Conservation (phyloP, 331 rosid species). For the Rosa hybrid region DNA sequence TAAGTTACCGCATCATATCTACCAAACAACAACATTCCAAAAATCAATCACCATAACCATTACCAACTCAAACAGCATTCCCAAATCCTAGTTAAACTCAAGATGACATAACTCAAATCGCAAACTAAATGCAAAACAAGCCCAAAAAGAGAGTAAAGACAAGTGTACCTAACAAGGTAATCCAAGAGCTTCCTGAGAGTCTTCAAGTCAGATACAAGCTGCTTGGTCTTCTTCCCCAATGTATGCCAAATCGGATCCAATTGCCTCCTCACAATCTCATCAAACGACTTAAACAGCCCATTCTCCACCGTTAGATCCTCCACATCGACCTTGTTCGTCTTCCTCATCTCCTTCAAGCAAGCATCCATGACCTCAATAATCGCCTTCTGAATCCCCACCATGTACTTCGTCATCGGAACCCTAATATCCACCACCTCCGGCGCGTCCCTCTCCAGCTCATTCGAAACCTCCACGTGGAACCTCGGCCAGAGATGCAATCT, state of each 20-base stretch:
- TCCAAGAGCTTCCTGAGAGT: conserved; percentile 87
- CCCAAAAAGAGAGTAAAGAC: neutral
- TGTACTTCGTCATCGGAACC: conserved; percentile 73
- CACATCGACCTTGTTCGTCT: conserved; percentile 86
- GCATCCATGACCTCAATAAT: conserved; percentile 93
- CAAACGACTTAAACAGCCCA: conserved; percentile 90
- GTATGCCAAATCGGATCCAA: conserved; percentile 98
- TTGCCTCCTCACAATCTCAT: conserved; percentile 92
- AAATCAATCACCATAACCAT: conserved; percentile 24
- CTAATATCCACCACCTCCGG: conserved; percentile 85
- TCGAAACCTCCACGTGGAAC: conserved; percentile 76
- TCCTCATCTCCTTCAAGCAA: conserved; percentile 95
- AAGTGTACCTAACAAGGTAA: conserved; percentile 72
- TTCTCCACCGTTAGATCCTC: conserved; percentile 91
- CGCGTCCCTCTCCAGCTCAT: conserved; percentile 75
- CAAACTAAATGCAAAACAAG: neutral
- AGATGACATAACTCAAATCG: neutral
- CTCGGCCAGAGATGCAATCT: conserved; percentile 86
- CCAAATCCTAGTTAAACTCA: neutral
- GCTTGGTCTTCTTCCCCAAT: conserved; percentile 91
- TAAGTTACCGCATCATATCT: conserved; percentile 93
- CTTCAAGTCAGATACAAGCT: conserved; percentile 87
- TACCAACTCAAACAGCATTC: neutral
- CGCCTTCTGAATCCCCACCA: conserved; percentile 84
- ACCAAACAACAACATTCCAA: conserved; percentile 34